Evolutionary conservation across 805 yeast genomes (phyloP).

Genomic region (Yarrowia sp.): DNA sequence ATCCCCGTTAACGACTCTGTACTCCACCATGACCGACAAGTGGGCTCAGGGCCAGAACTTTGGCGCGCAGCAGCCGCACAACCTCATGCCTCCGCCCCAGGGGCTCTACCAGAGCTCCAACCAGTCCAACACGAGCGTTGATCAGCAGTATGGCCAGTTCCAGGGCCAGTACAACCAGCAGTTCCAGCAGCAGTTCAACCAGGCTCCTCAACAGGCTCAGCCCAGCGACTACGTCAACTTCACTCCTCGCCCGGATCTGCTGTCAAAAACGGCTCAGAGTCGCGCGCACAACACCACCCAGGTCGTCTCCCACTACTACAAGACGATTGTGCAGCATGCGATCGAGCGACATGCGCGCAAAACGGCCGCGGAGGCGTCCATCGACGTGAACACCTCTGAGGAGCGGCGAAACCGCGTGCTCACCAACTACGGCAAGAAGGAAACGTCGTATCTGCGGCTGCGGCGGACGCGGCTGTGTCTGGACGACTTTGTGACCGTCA

Average conservation of each 20-base stretch:
- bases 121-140: conserved; percentile 7
- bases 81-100: conserved; percentile 12
- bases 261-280: conserved; percentile 74
- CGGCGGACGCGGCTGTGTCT: conserved; percentile 79
- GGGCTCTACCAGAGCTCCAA: neutral
- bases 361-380: conserved; percentile 72
- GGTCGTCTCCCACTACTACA: conserved; percentile 79
- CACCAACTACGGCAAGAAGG: conserved; percentile 80
- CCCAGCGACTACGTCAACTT: conserved; percentile 56
- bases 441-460: conserved; percentile 78
- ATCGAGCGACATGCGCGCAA: conserved; percentile 94
- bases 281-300: conserved; percentile 80
- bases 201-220: conserved; percentile 28
- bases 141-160: conserved; percentile 20
- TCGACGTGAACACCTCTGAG: conserved; percentile 49
- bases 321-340: conserved; percentile 83
- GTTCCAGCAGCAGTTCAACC: conserved; percentile 27
- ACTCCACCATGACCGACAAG: conserved; percentile 9
- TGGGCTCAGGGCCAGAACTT: neutral
- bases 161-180: conserved; percentile 27
- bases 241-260: conserved; percentile 76
- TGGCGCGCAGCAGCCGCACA: conserved; percentile 18
- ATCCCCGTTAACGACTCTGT: neutral
- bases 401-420: conserved; percentile 83
- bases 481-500: conserved; percentile 84